phyloP scores from a whole-genome alignment of 495 filamentous ascomycete species.

The Trichoderma virens region DNA sequence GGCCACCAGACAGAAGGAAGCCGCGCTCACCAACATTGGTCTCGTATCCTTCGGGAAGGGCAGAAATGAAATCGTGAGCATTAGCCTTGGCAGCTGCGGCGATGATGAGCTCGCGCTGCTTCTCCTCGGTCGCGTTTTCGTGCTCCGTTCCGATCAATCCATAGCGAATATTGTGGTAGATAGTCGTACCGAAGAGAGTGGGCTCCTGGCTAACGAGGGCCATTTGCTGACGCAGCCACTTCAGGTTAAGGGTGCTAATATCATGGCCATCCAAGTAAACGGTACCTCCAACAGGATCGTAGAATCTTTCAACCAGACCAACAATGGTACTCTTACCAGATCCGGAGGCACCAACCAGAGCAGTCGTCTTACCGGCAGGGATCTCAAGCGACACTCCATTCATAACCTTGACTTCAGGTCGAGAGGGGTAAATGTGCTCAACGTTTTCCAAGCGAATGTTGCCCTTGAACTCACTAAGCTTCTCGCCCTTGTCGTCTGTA shows the following conservation, averaged over 20 bases:
- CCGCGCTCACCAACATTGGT: constrained; percentile 52
- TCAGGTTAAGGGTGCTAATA: constrained; percentile 46
- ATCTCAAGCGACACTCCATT: constrained; percentile 49
- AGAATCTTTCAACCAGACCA: constrained; percentile 62
- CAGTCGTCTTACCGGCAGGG: constrained; percentile 73
- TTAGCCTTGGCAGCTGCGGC: constrained; percentile 54
- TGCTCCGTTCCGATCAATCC: constrained; percentile 56
- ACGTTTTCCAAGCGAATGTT: constrained; percentile 54
- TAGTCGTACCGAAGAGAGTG: constrained; percentile 60
- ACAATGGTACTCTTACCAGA: constrained; percentile 90
- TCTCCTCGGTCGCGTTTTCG: constrained; percentile 45
- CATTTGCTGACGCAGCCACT: constrained; percentile 59
- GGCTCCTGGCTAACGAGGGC: constrained; percentile 64
- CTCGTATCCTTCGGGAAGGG: constrained; percentile 44
- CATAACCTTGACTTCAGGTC: constrained; percentile 54
- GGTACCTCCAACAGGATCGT: constrained; percentile 45
- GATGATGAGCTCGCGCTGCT: constrained; percentile 43
- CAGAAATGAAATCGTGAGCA: constrained; percentile 51
- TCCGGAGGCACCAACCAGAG: constrained; percentile 79
- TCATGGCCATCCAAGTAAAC: constrained; percentile 45
- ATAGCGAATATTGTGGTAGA: constrained; percentile 57
- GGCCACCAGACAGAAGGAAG: constrained; percentile 53
- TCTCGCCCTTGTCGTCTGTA: constrained; percentile 48
- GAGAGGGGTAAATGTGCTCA: constrained; percentile 61
- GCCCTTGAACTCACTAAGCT: constrained; percentile 45